phyloP scores from a whole-genome alignment of 2,329 filamentous ascomycete species.

The Xylariales sp. region DNA sequence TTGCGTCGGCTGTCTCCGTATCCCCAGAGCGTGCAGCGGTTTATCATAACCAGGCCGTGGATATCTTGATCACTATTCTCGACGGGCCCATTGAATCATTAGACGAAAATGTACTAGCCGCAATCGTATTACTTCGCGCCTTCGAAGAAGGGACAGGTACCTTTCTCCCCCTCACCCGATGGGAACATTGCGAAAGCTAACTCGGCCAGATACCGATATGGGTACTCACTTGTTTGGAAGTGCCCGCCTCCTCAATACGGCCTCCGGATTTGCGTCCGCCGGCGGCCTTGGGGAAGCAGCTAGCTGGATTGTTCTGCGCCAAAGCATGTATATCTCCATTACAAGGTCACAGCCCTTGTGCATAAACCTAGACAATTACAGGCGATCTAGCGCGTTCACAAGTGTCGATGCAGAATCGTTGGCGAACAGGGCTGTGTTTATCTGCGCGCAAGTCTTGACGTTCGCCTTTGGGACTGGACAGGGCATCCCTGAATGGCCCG shows the following conservation, averaged over 20 bases:
- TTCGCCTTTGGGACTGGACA: conserved; percentile 1
- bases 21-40: not conserved
- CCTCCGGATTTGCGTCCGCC: conserved; percentile 10
- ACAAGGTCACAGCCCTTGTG: conserved; percentile 13
- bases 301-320: conserved; percentile 18
- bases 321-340: conserved; percentile 15
- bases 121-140: conserved; percentile 17
- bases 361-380: conserved; percentile 9
- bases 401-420: conserved; percentile 2
- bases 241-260: conserved; percentile 9
- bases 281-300: conserved; percentile 19
- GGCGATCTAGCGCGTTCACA: not conserved
- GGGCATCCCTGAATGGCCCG: not conserved
- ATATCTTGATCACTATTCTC: conserved; percentile 20
- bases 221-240: conserved; percentile 18
- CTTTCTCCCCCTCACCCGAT: no score
- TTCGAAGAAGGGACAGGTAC: conserved; percentile 19
- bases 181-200: not conserved
- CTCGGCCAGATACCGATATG: not conserved
- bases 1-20: conserved; percentile 5
- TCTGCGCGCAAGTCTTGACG: not conserved
- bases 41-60: conserved; percentile 18
- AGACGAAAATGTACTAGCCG: conserved; percentile 16
- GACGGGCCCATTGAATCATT: conserved; percentile 14
- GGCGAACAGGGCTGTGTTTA: conserved; percentile 2